Evolutionary conservation across 2,329 filamentous ascomycete genomes (phyloP).

Genomic region (Trichoderma harzianum): DNA sequence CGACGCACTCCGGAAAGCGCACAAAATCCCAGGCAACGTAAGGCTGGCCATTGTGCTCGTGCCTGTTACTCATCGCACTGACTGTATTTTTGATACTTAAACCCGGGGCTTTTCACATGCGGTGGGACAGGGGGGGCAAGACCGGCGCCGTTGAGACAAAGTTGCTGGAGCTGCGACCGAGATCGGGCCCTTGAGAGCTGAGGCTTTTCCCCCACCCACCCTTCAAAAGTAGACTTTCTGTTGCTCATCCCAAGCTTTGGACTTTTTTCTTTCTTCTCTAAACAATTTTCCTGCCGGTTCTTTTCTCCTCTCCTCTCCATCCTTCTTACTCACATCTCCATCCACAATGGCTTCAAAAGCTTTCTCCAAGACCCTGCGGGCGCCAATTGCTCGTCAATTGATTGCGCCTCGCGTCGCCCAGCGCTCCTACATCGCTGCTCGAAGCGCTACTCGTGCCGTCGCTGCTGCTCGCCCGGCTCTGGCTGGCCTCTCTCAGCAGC

Average conservation of each 20-base stretch:
- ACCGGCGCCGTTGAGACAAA: background rate
- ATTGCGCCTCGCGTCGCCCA: constrained; percentile 57
- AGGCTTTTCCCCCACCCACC: constrained; percentile 17
- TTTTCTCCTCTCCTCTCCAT: background rate
- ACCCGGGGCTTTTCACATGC: constrained; percentile 11
- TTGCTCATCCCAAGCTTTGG: constrained; percentile 11
- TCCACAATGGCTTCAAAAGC: constrained; percentile 70
- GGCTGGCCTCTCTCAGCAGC: constrained; percentile 56
- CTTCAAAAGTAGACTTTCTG: constrained; percentile 16
- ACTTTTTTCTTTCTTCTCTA: background rate
- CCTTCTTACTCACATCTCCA: constrained; percentile 25
- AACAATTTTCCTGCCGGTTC: background rate
- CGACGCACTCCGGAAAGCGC: background rate
- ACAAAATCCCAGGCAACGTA: background rate
- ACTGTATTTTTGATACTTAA: constrained; percentile 11
- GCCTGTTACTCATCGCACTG: constrained; percentile 17
- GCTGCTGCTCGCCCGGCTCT: constrained; percentile 52
- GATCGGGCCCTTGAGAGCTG: constrained; percentile 9
- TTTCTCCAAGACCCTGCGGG: constrained; percentile 65
- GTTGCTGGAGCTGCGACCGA: constrained; percentile 11
- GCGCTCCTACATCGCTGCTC: constrained; percentile 60
- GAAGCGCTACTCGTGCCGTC: constrained; percentile 53
- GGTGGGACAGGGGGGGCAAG: background rate
- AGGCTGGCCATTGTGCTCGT: constrained; percentile 6
- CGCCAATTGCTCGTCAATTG: constrained; percentile 62